Base-by-base conservation (phyloP, 2,329 filamentous ascomycete species). In the Aspergillus sp. region DNA sequence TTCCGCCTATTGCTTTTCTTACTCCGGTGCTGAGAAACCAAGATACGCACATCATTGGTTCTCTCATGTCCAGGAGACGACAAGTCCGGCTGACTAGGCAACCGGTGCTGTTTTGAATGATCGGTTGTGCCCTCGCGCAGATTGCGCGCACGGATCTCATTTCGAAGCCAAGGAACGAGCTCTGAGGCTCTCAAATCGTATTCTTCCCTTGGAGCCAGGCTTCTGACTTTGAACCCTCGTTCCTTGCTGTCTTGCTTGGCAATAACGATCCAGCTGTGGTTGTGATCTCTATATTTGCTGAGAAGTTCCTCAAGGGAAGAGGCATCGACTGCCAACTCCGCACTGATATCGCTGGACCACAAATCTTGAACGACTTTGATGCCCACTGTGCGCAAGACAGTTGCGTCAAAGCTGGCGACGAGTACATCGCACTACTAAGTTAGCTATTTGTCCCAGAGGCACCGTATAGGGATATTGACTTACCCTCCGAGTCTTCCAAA, bases 1-100 rank as follows among this genome's bases (percentile, higher is more conserved):
- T 84, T 84, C 61, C 84, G 83, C 46, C 91, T 83, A 69, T 95
- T 96, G 53, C 86, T 87, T 73, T 96, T 97, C 70, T 95, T 96
- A 67, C 84, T 89, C 59, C 85, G 83, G 44, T 89, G 90, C 49
- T 88, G 85, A 1, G 87, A 82, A 5, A 90, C 79, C 3, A 96
- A 77, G n/a, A 97, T 85, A 51, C 86, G 84, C 41, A 97, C 90
- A 48, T 91, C 86, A 56, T 86, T 84, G 49, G 82, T 78, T 47
- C 76, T 71, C 39, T 80, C 72, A 46, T 53, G 63, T 1, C 64
- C 58, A 3, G 60, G 42, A 48, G 52, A 39, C 22, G 55, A 57
- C 2, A 59, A 32, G 32, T 76, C 71, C 41, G 69, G 65, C 37
- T 73, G 72, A 45, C 65, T 72, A 9, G 64, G 60, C 54, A 60